phyloP scores from a whole-genome alignment of 148 eudicot genomes.

The Chenopodium album region DNA sequence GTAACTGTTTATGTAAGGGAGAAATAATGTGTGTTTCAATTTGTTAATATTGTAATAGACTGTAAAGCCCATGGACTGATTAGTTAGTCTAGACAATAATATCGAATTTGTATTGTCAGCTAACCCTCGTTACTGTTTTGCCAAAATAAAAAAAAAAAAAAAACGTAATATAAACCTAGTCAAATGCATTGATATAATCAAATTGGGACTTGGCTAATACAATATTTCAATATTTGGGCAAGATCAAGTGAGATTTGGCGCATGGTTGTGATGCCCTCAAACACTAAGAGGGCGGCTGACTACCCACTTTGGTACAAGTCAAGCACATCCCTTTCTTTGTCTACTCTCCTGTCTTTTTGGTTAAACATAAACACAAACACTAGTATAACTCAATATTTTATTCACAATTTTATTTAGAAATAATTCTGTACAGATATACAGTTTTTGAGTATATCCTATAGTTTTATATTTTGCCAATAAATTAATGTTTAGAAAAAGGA shows the following conservation, averaged over 20 bases:
- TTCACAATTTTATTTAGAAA: too few species aligned
- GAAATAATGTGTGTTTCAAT: too few species aligned
- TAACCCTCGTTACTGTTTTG: too few species aligned
- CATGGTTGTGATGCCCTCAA: background rate
- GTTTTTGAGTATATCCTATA: conserved; percentile 13
- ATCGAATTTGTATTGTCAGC: too few species aligned
- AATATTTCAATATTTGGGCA: background rate
- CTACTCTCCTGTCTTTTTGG: background rate
- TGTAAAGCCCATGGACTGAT: too few species aligned
- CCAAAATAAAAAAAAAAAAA: too few species aligned
- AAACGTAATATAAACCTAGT: too few species aligned
- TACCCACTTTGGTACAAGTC: background rate
- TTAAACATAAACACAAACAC: background rate
- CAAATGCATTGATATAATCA: too few species aligned
- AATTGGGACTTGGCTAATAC: background rate
- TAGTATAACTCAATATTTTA: background rate
- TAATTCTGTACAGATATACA: background rate
- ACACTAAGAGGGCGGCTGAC: background rate
- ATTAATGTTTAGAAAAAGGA: conserved; percentile 11
- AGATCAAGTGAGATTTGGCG: background rate
- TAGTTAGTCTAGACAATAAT: too few species aligned
- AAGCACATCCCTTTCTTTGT: background rate
- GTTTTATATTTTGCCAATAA: background rate
- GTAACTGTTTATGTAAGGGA: too few species aligned
- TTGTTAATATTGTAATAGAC: too few species aligned